Evolutionary conservation across 306 rosid species (phyloP), one percentile per base, ranked within the genome.

Genomic region (Prunus mira): DNA sequence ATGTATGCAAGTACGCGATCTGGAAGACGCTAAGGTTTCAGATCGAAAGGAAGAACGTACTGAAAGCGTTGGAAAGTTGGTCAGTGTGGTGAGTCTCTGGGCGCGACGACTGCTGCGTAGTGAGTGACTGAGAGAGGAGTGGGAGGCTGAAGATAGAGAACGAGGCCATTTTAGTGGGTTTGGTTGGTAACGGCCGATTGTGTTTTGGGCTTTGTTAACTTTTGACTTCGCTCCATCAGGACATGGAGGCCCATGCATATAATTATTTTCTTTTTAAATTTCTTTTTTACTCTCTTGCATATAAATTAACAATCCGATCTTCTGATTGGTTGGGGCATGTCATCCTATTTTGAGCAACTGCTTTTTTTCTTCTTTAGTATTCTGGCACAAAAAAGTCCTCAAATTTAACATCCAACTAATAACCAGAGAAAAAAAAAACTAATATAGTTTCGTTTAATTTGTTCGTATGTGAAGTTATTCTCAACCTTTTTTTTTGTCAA

Each of bases 81-180:
- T 74, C 57, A 80, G 77, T 38, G 43, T 32, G 38, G 72, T 51
- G 73, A 70, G 84, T 58, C 76, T 68, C 38, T 51, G 52, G 80
- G 51, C 68, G 83, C 88, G 84, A 89, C 73, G 89, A 87, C 91
- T 78, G 78, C 77, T 65, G 77, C 24, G n/a, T 41, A 56, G 64
- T 38, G 77, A 6, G 67, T 56, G 27, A 22, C 9, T 5, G 38
- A 2, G 24, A n/a, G 43, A 1, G 6, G 3, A 52, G 30, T 18
- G 27, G 34, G 55, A 9, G 24, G 20, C 72, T 8, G 43, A 32
- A 32, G 38, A 32, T 32, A 4, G 24, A 18, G 58, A 58, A 27
- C 69, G 69, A 74, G 69, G 54, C 45, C 69, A 28, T 73, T 63
- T 60, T n/a, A 43, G 45, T 43, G 47, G 18, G 76, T 15, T 28